Percentiles rank a stretch among this genome's conserved stretches.
Evolutionary conservation across 192 early-diverging fungal species (phyloP).

Genomic region (Podila verticillata): DNA sequence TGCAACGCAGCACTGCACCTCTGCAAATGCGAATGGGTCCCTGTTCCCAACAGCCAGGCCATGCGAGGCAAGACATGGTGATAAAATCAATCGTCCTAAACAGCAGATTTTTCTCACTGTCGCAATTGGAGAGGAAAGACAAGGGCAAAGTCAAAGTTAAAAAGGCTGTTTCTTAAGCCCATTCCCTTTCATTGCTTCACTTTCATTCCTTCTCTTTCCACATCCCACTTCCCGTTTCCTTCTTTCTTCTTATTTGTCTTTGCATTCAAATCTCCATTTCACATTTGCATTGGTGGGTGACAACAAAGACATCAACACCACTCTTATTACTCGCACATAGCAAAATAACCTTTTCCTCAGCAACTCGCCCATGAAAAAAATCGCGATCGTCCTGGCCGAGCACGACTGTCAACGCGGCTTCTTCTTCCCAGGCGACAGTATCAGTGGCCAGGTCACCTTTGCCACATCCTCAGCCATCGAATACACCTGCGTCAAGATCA

Average conservation of each 20-base stretch:
- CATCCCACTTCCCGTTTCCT: background rate
- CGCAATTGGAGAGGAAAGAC: background rate
- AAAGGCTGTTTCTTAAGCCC: no score
- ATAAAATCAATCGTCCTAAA: background rate
- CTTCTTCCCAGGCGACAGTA: slow-evolving; percentile 21
- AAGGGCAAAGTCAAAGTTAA: no score
- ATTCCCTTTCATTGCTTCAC: background rate
- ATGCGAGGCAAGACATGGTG: no score
- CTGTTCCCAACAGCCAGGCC: no score
- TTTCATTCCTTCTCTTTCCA: background rate
- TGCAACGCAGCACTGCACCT: no score
- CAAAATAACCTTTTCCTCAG: no score
- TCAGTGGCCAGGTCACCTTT: slow-evolving; percentile 9
- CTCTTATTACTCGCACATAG: no score
- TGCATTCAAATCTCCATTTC: no score
- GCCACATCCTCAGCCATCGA: background rate
- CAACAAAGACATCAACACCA: no score
- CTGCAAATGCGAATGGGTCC: no score
- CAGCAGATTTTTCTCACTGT: background rate
- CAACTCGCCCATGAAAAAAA: slow-evolving; percentile 34
- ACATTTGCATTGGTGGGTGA: no score
- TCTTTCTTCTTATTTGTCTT: background rate
- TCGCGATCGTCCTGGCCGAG: slow-evolving; percentile 7
- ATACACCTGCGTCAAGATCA: slow-evolving; percentile 35
- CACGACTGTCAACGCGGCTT: slow-evolving; percentile 5